phyloP scores from a whole-genome alignment of 495 filamentous ascomycete genomes.

The Podospora didyma region DNA sequence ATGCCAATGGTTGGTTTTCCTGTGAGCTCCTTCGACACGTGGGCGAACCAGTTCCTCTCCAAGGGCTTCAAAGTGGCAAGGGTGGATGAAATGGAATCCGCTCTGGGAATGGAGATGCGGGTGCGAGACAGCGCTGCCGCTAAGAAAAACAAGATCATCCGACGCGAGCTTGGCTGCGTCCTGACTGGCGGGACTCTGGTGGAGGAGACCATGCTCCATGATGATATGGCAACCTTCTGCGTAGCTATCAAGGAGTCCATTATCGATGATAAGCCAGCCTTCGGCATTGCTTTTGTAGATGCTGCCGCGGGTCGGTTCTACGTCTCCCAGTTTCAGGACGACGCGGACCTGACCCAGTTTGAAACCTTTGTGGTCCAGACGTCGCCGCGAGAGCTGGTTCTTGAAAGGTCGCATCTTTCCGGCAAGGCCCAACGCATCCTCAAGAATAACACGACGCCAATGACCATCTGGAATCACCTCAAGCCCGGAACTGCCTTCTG shows the following conservation, averaged over 20 bases:
- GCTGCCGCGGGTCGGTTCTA: slow-evolving; percentile 95
- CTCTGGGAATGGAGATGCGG: slow-evolving; percentile 95
- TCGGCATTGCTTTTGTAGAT: slow-evolving; percentile 93
- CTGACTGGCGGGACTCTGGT: slow-evolving; percentile 93
- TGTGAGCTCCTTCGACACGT: slow-evolving; percentile 82
- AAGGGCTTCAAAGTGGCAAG: slow-evolving; percentile 95
- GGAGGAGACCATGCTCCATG: slow-evolving; percentile 93
- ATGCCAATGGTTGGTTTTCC: slow-evolving; percentile 98
- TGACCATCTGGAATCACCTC: slow-evolving; percentile 91
- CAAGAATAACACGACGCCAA: slow-evolving; percentile 91
- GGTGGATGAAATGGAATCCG: slow-evolving; percentile 96
- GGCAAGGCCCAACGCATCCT: slow-evolving; percentile 85
- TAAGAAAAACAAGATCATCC: slow-evolving; percentile 81
- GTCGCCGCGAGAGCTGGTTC: slow-evolving; percentile 78
- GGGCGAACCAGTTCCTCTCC: slow-evolving; percentile 92
- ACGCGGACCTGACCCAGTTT: slow-evolving; percentile 92
- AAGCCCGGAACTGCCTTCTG: slow-evolving; percentile 90
- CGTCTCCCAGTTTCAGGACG: slow-evolving; percentile 85
- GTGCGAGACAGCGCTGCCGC: slow-evolving; percentile 63
- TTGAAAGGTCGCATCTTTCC: slow-evolving; percentile 86
- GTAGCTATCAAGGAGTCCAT: slow-evolving; percentile 90
- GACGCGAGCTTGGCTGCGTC: slow-evolving; percentile 83
- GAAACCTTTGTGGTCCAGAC: slow-evolving; percentile 97
- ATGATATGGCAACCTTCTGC: slow-evolving; percentile 96
- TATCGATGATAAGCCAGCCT: slow-evolving; percentile 70